Evolutionary conservation across 176 grass and related monocot species (phyloP), one percentile per base, ranked within the genome.

Genomic region (Oryza brachyantha): DNA sequence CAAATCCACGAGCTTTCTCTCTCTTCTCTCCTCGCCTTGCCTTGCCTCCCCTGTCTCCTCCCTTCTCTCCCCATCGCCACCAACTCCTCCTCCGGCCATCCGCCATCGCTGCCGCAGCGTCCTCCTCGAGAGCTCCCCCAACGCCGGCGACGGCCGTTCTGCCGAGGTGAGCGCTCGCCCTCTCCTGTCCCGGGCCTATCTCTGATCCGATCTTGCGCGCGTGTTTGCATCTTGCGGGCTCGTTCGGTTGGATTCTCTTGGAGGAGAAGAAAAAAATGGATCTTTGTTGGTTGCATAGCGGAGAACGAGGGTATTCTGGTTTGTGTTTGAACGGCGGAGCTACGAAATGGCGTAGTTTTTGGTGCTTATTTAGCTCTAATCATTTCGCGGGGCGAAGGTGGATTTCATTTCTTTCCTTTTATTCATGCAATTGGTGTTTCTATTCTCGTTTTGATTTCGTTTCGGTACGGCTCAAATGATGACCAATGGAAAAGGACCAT

Each of bases 1-100:
- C 80, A 84, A 73, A 80, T 86, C 77, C 39, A 79, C 71, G 76
- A 48, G n/a, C 50, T n/a, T 9, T 65, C 66, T 69, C 70, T 55
- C 36, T 54, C 5, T 32, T 12, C 14, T 22, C 52, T 10, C 46
- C 4, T 45, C 61, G 19, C n/a, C n/a, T n/a, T n/a, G n/a, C n/a
- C n/a, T n/a, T n/a, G n/a, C n/a, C n/a, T n/a, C n/a, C n/a, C n/a
- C n/a, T n/a, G n/a, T n/a, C 31, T 32, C 31, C 31, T 32, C 31
- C 43, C 69, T 50, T 8, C 69, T 70, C 66, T 69, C 38, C 19
- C 48, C 72, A 43, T 68, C 68, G 40, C 37, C 27, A 27, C 72
- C 81, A n/a, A 35, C 69, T 24, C 62, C 69, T 24, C 62, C 54
- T 54, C 63, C 71, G 58, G 61, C 35, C 62, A 21, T 54, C 64